Conservation (phyloP, 139 green algal genomes). For the Micromonas commoda region DNA sequence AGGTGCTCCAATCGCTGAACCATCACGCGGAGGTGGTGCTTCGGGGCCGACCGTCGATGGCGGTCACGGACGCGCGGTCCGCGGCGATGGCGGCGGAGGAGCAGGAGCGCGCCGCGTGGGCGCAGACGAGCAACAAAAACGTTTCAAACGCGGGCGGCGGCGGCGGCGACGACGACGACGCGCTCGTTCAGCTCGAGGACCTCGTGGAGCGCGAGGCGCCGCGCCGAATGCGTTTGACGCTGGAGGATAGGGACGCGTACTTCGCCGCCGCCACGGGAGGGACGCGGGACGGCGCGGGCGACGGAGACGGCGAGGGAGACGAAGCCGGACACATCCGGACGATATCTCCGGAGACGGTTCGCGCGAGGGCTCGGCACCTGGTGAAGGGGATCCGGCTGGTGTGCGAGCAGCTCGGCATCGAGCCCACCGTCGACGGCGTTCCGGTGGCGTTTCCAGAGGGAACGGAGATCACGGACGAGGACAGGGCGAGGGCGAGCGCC, state of each 20-base stretch:
- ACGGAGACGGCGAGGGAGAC: not conserved
- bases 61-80: not conserved
- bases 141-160: too few species aligned
- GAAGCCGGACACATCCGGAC: too few species aligned
- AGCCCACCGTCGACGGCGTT: too few species aligned
- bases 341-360: too few species aligned
- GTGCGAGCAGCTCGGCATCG: too few species aligned
- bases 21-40: conserved; percentile 17
- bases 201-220: not conserved
- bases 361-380: too few species aligned
- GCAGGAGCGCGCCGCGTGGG: not conserved
- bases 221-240: not conserved
- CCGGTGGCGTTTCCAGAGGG: too few species aligned
- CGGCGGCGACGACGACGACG: not conserved
- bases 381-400: too few species aligned
- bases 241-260: not conserved
- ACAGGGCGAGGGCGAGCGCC: not conserved
- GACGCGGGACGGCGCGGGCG: not conserved
- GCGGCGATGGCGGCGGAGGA: not conserved
- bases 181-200: not conserved
- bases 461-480: not conserved
- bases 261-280: not conserved
- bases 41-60: not conserved
- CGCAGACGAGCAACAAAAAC: not conserved
- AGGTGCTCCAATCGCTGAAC: not conserved